Evolutionary conservation across 352 stramenopile genomes (phyloP).

Genomic region (Phytophthora sojae): DNA sequence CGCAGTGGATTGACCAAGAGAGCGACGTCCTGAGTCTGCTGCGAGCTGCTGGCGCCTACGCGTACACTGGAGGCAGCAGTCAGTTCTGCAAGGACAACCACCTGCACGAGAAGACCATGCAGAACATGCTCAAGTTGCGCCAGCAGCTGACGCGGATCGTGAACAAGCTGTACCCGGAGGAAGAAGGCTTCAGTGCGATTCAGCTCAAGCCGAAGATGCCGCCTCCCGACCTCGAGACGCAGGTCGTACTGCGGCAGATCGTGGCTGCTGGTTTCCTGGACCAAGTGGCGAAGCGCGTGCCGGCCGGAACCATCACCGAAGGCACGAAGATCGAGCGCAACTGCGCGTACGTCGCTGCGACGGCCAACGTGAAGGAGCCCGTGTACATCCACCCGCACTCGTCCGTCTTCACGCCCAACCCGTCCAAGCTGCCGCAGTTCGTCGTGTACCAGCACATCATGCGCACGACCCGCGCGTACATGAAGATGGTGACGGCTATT

Average conservation of each 20-base stretch:
- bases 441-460: conserved; percentile 86
- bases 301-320: conserved; percentile 76
- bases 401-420: conserved; percentile 78
- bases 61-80: conserved; percentile 65
- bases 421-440: conserved; percentile 69
- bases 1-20: conserved; percentile 83
- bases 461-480: conserved; percentile 89
- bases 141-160: conserved; percentile 87
- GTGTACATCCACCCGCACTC: conserved; percentile 90
- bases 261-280: conserved; percentile 83
- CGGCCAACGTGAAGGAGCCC: conserved; percentile 61
- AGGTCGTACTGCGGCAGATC: conserved; percentile 76
- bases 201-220: conserved; percentile 69
- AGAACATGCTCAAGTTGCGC: conserved; percentile 88
- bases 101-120: conserved; percentile 89
- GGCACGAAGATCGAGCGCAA: conserved; percentile 87
- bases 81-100: conserved; percentile 82
- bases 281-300: conserved; percentile 80
- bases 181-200: conserved; percentile 51
- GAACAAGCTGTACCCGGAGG: conserved; percentile 66
- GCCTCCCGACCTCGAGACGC: conserved; percentile 65
- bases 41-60: conserved; percentile 80
- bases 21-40: conserved; percentile 85
- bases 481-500: conserved; percentile 98
- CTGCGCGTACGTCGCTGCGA: conserved; percentile 79